These are phyloP conservation scores for Neofusicoccum cordaticola DNA, from an alignment of 2,329 filamentous ascomycete genomes.

Conservation along the genomic window DNA sequence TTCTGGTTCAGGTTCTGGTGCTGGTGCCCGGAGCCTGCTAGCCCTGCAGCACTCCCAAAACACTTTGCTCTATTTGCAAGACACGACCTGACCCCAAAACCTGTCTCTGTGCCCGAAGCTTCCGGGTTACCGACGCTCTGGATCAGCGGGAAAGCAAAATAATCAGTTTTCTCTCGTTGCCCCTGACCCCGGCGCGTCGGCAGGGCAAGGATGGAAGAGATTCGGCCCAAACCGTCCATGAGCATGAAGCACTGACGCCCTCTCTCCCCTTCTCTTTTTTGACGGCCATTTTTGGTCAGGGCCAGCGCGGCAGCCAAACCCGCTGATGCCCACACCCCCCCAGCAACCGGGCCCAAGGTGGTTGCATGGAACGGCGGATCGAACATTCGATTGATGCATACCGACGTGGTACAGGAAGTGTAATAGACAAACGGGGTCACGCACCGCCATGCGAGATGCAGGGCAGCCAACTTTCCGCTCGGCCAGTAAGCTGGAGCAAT, in stretches of 20 bases:
- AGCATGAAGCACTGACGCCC: conserved; percentile 6
- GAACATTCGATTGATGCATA: conserved; percentile 9
- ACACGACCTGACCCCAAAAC: too few species aligned
- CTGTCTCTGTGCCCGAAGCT: too few species aligned
- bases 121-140: too few species aligned
- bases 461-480: background rate
- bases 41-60: too few species aligned
- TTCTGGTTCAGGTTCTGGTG: too few species aligned
- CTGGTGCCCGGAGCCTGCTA: too few species aligned
- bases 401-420: background rate
- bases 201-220: too few species aligned
- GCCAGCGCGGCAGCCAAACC: background rate
- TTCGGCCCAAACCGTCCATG: background rate
- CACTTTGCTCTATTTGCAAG: too few species aligned
- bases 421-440: background rate
- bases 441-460: background rate
- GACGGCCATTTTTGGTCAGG: background rate
- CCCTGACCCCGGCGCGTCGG: background rate
- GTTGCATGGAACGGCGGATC: background rate
- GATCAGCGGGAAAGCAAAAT: background rate
- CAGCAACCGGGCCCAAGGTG: background rate
- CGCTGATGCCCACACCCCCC: too few species aligned
- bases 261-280: background rate
- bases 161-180: background rate
- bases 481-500: too few species aligned